These are phyloP conservation scores for Pichia gijzeniarum DNA, from an alignment of 805 yeast species.

Conservation along the genomic window DNA sequence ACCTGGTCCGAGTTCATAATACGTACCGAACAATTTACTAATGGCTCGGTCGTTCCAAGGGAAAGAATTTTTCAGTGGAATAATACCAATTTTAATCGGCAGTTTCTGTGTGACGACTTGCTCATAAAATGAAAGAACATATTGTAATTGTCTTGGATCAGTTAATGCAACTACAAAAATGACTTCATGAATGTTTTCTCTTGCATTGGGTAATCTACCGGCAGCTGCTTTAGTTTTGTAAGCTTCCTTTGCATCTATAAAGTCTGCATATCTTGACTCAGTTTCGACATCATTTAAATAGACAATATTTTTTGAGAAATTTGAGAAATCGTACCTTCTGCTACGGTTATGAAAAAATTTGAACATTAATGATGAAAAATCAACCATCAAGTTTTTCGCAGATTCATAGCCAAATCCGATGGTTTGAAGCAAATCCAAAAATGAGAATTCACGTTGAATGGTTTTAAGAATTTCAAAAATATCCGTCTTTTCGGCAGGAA, in stretches of 20 bases:
- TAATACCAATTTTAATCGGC: conserved; percentile 76
- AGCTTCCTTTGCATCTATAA: conserved; percentile 37
- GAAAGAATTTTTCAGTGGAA: conserved; percentile 47
- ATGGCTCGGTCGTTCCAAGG: conserved; percentile 21
- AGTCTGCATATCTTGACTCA: conserved; percentile 48
- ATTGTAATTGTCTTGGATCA: conserved; percentile 43
- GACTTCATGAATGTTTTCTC: conserved; percentile 69
- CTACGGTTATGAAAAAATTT: conserved; percentile 9
- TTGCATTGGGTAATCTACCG: conserved; percentile 62
- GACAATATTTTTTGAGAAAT: conserved; percentile 36
- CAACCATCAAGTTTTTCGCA: conserved; percentile 34
- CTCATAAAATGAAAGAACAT: conserved; percentile 43
- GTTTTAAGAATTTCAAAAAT: conserved; percentile 35
- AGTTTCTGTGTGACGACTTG: conserved; percentile 48
- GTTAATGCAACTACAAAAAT: conserved; percentile 63
- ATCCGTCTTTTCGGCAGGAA: conserved; percentile 40
- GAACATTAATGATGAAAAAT: conserved; percentile 30
- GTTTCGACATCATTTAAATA: conserved; percentile 73
- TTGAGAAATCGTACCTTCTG: conserved; percentile 22
- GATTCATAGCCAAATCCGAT: conserved; percentile 30
- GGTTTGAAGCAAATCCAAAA: conserved; percentile 18
- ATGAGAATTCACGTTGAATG: conserved; percentile 32
- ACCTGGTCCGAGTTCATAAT: conserved; percentile 15
- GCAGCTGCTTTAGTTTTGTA: conserved; percentile 40
- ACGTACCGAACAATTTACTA: conserved; percentile 21